phyloP scores from a whole-genome alignment of 257 asterid genomes.

The Solanum bulbocastanum region DNA sequence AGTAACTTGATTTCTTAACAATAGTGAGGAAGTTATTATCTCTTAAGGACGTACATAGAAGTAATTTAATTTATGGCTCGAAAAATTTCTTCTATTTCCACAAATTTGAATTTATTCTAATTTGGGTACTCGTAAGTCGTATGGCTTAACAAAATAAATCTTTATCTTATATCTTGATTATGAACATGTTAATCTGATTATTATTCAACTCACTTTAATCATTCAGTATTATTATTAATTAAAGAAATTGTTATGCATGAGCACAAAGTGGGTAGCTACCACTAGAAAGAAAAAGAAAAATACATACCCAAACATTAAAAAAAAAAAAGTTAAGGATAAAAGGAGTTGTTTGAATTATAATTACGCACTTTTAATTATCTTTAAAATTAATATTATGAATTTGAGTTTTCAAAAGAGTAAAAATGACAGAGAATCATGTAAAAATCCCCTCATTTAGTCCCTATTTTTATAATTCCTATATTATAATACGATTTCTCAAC shows the following conservation, averaged over 20 bases:
- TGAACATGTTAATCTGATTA: not conserved
- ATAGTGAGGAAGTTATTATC: not conserved
- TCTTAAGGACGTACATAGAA: not conserved
- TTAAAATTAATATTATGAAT: no score
- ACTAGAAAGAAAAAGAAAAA: not conserved
- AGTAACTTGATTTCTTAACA: not conserved
- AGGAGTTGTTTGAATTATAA: no score
- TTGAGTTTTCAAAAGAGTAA: not conserved
- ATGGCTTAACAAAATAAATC: not conserved
- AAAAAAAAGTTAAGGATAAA: no score
- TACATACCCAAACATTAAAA: no score
- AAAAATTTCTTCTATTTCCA: not conserved
- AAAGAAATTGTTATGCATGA: not conserved
- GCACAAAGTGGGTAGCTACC: not conserved
- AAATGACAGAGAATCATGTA: no score
- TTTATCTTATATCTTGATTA: not conserved
- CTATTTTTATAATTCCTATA: not conserved
- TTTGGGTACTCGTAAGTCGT: not conserved
- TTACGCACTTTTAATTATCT: not conserved
- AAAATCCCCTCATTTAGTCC: not conserved
- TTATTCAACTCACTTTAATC: not conserved
- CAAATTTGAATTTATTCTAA: no score
- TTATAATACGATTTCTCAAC: no score
- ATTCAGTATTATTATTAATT: no score
- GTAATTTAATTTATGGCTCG: no score